Evolutionary conservation across 768 basidiomycete genomes (phyloP).

Genomic region (Lyophyllum shimeji): DNA sequence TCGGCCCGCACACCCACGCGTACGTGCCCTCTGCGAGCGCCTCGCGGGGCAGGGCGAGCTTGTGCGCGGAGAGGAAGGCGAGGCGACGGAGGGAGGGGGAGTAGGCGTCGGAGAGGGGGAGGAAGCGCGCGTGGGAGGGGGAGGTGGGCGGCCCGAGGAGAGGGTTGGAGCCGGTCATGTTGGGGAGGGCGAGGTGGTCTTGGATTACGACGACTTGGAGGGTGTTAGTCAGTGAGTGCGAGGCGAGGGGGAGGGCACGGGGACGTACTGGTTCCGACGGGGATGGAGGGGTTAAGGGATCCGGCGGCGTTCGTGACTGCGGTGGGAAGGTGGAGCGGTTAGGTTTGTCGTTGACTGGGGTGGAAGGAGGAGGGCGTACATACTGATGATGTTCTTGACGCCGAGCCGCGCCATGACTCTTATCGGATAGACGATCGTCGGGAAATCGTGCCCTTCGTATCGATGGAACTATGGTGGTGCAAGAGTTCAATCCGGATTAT

Average conservation of each 20-base stretch:
- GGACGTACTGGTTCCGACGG: conserved; percentile 77
- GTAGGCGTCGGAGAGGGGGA: conserved; percentile 85
- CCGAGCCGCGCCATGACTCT: conserved; percentile 79
- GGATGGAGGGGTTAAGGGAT: conserved; percentile 67
- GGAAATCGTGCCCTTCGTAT: conserved; percentile 79
- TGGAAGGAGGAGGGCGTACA: conserved; percentile 21
- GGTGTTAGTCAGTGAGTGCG: conserved; percentile 4
- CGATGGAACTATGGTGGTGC: conserved; percentile 62
- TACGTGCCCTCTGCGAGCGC: conserved; percentile 82
- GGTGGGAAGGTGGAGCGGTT: not conserved
- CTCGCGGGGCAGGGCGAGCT: conserved; percentile 49
- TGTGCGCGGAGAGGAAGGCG: conserved; percentile 69
- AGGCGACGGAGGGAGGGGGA: conserved; percentile 67
- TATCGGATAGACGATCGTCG: conserved; percentile 75
- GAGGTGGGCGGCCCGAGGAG: conserved; percentile 71
- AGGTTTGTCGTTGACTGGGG: not conserved
- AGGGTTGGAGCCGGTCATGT: conserved; percentile 74
- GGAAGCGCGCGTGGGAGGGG: conserved; percentile 66
- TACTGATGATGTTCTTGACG: conserved; percentile 73
- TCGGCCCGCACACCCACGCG: conserved; percentile 89
- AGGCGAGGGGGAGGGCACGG: not conserved
- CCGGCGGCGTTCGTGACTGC: conserved; percentile 90
- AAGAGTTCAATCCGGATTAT: not conserved
- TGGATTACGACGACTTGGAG: conserved; percentile 74
- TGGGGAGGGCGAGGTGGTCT: conserved; percentile 83